Evolutionary conservation across 768 basidiomycete species (phyloP).

Genomic region (Termitomyces sp.): DNA sequence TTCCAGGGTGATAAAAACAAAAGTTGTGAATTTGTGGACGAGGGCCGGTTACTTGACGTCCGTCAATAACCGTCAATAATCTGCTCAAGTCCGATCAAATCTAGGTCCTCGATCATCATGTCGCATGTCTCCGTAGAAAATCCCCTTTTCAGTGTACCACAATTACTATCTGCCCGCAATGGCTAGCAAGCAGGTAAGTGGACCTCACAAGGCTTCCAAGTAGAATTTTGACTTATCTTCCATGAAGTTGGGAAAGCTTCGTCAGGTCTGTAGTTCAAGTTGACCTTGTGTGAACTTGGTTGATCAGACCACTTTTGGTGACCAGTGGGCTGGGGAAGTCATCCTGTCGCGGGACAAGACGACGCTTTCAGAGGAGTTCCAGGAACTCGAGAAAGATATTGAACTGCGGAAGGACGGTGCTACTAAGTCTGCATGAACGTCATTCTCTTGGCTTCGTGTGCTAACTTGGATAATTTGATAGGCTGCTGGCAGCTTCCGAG

Average conservation of each 20-base stretch:
- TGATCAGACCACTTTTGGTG: constrained; percentile 29
- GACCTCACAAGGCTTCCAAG: background rate
- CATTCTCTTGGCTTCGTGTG: background rate
- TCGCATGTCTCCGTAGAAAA: constrained; percentile 2
- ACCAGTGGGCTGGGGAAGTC: constrained; percentile 86
- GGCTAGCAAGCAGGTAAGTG: constrained; percentile 64
- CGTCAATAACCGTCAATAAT: background rate
- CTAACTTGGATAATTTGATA: constrained; percentile 25
- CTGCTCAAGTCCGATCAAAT: constrained; percentile 13
- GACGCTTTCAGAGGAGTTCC: constrained; percentile 72
- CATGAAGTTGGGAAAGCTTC: constrained; percentile 70
- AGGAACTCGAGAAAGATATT: constrained; percentile 79
- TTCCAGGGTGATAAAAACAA: too few species aligned
- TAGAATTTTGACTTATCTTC: background rate
- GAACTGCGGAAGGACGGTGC: constrained; percentile 76
- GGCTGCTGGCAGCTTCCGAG: constrained; percentile 69
- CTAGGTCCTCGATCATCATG: constrained; percentile 13
- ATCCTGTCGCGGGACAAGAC: constrained; percentile 85
- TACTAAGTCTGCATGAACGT: constrained; percentile 50
- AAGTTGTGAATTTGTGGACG: too few species aligned
- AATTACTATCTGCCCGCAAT: constrained; percentile 26
- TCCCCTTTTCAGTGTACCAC: constrained; percentile 7
- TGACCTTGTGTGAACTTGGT: constrained; percentile 5
- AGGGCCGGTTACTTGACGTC: too few species aligned
- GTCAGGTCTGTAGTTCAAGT: constrained; percentile 47